Conservation (phyloP, 2,329 filamentous ascomycete genomes). For the Exophiala calicioides region DNA sequence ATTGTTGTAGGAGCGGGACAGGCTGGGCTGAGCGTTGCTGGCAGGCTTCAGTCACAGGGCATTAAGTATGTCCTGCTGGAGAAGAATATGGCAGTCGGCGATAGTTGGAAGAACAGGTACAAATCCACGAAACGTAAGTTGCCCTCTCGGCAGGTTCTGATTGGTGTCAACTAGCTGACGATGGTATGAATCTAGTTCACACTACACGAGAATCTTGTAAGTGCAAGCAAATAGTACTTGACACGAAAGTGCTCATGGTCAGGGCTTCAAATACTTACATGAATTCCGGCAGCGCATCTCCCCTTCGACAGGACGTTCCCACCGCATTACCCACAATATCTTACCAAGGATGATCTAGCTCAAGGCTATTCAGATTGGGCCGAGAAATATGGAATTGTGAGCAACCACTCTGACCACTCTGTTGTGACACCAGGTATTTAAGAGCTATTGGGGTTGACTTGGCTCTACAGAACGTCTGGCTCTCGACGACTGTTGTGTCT, state of each 20-base stretch:
- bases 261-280: too few relatives aligned
- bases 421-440: too few relatives aligned
- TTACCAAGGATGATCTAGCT: constrained; percentile 33
- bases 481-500: constrained; percentile 41
- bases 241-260: too few relatives aligned
- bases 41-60: constrained; percentile 46
- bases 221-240: too few relatives aligned
- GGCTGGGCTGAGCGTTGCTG: constrained; percentile 46
- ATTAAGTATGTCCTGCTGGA: constrained; percentile 49
- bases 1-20: constrained; percentile 47
- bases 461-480: constrained; percentile 51
- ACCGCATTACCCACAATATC: constrained; percentile 29
- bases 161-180: too few relatives aligned
- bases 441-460: too few relatives aligned
- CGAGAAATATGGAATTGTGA: constrained; percentile 30
- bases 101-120: constrained; percentile 51
- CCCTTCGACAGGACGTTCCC: constrained; percentile 35
- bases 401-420: too few relatives aligned
- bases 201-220: constrained; percentile 21
- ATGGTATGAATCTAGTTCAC: too few relatives aligned
- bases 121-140: constrained; percentile 49
- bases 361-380: constrained; percentile 26
- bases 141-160: too few relatives aligned
- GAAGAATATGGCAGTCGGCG: constrained; percentile 45
- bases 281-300: too few relatives aligned